Evolutionary conservation across 139 green algal species (phyloP).

Genomic region (Chlamydomonas asymmetrica): DNA sequence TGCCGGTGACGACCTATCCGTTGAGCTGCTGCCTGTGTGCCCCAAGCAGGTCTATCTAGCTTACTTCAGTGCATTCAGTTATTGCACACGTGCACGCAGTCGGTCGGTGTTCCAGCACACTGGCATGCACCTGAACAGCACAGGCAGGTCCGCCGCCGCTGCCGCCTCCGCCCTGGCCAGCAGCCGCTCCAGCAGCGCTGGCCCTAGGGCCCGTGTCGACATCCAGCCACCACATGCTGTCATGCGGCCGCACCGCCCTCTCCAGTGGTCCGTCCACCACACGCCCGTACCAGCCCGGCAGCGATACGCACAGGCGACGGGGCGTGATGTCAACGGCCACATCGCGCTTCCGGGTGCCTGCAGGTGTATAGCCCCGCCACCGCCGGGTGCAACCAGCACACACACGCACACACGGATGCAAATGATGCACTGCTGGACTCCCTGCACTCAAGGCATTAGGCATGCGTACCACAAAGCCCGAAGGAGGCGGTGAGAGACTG

Average conservation of each 20-base stretch:
- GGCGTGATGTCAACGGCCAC: constrained; percentile 30
- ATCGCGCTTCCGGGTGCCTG: constrained; percentile 35
- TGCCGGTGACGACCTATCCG: not conserved
- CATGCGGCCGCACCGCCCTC: constrained; percentile 34
- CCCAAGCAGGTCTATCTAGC: too few relatives aligned
- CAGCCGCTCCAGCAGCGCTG: constrained; percentile 6
- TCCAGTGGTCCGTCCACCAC: constrained; percentile 62
- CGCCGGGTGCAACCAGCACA: not conserved
- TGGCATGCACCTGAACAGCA: too few relatives aligned
- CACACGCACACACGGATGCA: not conserved
- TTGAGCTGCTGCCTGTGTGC: not conserved
- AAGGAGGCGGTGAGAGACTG: not conserved
- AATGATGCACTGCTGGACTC: not conserved
- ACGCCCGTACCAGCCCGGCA: constrained; percentile 63
- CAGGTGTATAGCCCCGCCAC: not conserved
- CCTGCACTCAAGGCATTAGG: not conserved
- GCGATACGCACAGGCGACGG: constrained; percentile 41
- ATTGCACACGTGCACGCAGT: too few relatives aligned
- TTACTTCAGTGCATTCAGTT: too few relatives aligned
- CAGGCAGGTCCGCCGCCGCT: too few relatives aligned
- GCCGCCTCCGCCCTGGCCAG: constrained; percentile 9
- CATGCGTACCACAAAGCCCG: not conserved
- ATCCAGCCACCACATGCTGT: constrained; percentile 67
- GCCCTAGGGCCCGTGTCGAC: too few relatives aligned
- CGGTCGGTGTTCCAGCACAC: too few relatives aligned